Evolutionary conservation across 371 early-diverging fungal species (phyloP), one percentile per base, ranked within the genome.

Genomic region (Mortierella polycephala): DNA sequence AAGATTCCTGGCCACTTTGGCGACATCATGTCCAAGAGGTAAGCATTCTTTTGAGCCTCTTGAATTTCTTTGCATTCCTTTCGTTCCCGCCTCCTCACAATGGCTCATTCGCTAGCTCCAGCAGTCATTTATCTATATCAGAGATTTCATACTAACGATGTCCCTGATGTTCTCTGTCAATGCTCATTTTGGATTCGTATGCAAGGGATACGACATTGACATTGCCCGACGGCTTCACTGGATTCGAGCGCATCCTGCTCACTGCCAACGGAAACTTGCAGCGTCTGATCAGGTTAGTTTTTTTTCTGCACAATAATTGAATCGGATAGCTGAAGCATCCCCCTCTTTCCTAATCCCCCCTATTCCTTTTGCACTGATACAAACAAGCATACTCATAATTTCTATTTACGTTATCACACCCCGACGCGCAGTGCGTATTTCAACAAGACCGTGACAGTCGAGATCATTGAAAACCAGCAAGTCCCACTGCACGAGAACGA

Each of bases 211-310:
- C 87, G 5, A 82, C 84, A 10, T 79, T 87, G 60, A 77, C 75
- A 61, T 76, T 88, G 45, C 89, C 89, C 1, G 83, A 81, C 6
- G 86, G 85, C 18, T 88, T 88, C 72, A 74, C 75, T 45, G 81
- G 85, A 1, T 75, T 86, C 47, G 88, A 88, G 74, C 74, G 89
- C 42, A 88, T 88, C 61, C 81, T 89, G 62, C 82, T 88, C 41
- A 87, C 85, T 57, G 87, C 88, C 53, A 88, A 88, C 71, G 89
- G 89, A 59, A 88, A 88, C 60, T 81, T 88, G n/a, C 89, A 88
- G 74, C 82, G 89, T 46, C 77, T 88, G 47, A 83, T 88, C 65
- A 88, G 82, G 82, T 83, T 67, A 18, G 51, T 51, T 50, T 9
- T 51, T 13, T 18, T 18, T 18, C n/a, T 44, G 30, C 4, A 30